These are phyloP conservation scores for Ustilago shanxiensis DNA, from an alignment of 1,284 basidiomycete genomes.

Conservation along the genomic window DNA sequence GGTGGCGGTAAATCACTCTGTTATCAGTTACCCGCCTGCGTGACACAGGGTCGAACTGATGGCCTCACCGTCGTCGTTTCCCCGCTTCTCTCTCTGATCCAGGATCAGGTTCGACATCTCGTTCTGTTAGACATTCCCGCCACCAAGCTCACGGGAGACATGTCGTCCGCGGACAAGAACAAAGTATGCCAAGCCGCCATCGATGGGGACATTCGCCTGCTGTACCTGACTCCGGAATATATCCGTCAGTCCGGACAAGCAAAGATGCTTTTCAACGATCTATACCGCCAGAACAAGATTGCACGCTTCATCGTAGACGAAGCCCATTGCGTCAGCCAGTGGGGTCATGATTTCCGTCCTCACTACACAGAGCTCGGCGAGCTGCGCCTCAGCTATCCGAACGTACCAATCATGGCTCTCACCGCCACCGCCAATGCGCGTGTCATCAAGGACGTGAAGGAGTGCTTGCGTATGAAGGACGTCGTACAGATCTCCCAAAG, in stretches of 20 bases:
- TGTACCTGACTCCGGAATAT: slow-evolving; percentile 95
- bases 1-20: slow-evolving; percentile 87
- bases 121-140: slow-evolving; percentile 79
- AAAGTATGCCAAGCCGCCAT: slow-evolving; percentile 71
- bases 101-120: slow-evolving; percentile 87
- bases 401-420: slow-evolving; percentile 91
- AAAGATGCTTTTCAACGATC: slow-evolving; percentile 76
- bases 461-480: slow-evolving; percentile 77
- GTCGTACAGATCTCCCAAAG: slow-evolving; percentile 76
- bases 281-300: slow-evolving; percentile 76
- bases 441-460: slow-evolving; percentile 83
- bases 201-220: slow-evolving; percentile 74
- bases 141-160: slow-evolving; percentile 79
- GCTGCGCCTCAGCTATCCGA: slow-evolving; percentile 80
- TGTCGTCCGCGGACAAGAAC: slow-evolving; percentile 71
- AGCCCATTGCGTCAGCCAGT: slow-evolving; percentile 88
- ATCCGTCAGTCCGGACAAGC: slow-evolving; percentile 69
- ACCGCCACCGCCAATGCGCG: slow-evolving; percentile 90
- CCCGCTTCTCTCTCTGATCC: slow-evolving; percentile 89
- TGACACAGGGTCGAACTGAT: slow-evolving; percentile 81
- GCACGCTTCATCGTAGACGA: slow-evolving; percentile 96
- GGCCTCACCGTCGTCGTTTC: slow-evolving; percentile 88
- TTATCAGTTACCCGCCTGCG: slow-evolving; percentile 83
- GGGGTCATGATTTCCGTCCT: slow-evolving; percentile 84
- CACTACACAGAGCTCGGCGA: slow-evolving; percentile 75